These are phyloP conservation scores for Tetradesmus lagerheimii DNA, from an alignment of 139 green algal species.

Conservation along the genomic window DNA sequence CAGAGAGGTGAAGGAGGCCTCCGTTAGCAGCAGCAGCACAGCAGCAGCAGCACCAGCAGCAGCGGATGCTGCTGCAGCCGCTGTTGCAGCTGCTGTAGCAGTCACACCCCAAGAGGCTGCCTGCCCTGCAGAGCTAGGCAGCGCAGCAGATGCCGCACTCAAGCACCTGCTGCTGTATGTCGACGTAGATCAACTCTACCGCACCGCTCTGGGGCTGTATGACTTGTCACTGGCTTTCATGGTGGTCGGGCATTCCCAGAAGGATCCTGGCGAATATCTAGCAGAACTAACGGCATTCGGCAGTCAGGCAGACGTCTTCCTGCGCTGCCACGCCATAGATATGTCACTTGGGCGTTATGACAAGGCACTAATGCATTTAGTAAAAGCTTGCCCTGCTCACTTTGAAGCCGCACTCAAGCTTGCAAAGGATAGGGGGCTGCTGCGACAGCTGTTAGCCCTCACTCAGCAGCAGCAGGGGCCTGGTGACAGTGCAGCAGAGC, in stretches of 20 bases:
- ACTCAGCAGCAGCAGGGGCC: slow-evolving; percentile 40
- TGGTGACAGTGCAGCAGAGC: slow-evolving; percentile 36
- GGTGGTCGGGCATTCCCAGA: slow-evolving; percentile 73
- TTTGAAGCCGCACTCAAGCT: slow-evolving; percentile 76
- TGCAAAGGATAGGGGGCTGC: slow-evolving; percentile 72
- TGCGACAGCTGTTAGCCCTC: slow-evolving; percentile 80
- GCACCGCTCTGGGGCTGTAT: slow-evolving; percentile 90
- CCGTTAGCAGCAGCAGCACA: not conserved
- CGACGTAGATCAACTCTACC: slow-evolving; percentile 86
- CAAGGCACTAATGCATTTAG: slow-evolving; percentile 75
- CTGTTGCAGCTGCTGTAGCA: slow-evolving; percentile 2
- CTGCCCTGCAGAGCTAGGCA: not conserved
- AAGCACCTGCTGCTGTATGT: slow-evolving; percentile 89
- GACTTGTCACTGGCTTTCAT: slow-evolving; percentile 95
- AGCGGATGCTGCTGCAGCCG: not conserved
- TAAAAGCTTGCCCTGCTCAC: slow-evolving; percentile 66
- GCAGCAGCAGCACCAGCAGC: slow-evolving; percentile 18
- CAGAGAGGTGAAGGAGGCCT: slow-evolving; percentile 70
- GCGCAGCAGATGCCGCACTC: slow-evolving; percentile 78
- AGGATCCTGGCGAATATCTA: slow-evolving; percentile 94
- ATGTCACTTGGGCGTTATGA: slow-evolving; percentile 76
- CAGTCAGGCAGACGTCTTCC: slow-evolving; percentile 10
- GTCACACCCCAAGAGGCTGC: not conserved
- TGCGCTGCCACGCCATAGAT: slow-evolving; percentile 81
- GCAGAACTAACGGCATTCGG: slow-evolving; percentile 82